phyloP scores from a whole-genome alignment of 2,329 filamentous ascomycete genomes.

The Uncinocarpus reesii region DNA sequence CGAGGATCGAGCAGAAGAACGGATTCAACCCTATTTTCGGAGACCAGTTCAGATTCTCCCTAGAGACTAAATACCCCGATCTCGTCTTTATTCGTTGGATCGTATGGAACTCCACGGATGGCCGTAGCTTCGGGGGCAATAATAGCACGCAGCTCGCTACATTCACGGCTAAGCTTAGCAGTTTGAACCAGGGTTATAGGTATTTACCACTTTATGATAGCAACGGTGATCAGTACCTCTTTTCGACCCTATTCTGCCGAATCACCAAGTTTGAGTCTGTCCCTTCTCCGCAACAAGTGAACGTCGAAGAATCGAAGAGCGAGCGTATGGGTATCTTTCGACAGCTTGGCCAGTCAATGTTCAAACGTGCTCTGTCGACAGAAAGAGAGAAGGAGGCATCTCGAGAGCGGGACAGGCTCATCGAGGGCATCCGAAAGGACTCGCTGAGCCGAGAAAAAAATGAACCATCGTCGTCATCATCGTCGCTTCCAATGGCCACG shows the following conservation, averaged over 20 bases:
- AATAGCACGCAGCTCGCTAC: conserved; percentile 61
- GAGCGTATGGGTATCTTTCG: conserved; percentile 35
- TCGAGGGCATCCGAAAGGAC: conserved; percentile 4
- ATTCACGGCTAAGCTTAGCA: conserved; percentile 85
- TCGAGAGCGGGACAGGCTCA: conserved; percentile 1
- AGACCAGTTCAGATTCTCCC: conserved; percentile 63
- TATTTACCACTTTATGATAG: conserved; percentile 81
- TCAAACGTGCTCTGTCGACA: conserved; percentile 34
- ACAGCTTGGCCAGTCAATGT: conserved; percentile 37
- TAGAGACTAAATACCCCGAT: conserved; percentile 90
- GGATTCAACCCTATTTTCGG: conserved; percentile 89
- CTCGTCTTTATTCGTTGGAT: conserved; percentile 89
- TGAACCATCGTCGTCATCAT: conserved; percentile 6
- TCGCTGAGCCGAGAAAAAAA: conserved; percentile 4
- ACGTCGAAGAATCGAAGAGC: conserved; percentile 32
- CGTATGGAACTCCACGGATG: conserved; percentile 75
- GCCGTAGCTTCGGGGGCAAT: conserved; percentile 56
- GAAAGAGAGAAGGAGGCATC: conserved; percentile 28
- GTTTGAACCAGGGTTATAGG: conserved; percentile 81
- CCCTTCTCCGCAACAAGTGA: conserved; percentile 30
- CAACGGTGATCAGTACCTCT: conserved; percentile 84
- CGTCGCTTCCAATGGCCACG: background rate
- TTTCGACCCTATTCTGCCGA: conserved; percentile 86
- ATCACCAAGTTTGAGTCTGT: conserved; percentile 55
- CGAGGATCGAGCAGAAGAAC: conserved; percentile 71